Base-by-base conservation (phyloP, 1,139 yeast species). In the Arxiozyma slooffiae region DNA sequence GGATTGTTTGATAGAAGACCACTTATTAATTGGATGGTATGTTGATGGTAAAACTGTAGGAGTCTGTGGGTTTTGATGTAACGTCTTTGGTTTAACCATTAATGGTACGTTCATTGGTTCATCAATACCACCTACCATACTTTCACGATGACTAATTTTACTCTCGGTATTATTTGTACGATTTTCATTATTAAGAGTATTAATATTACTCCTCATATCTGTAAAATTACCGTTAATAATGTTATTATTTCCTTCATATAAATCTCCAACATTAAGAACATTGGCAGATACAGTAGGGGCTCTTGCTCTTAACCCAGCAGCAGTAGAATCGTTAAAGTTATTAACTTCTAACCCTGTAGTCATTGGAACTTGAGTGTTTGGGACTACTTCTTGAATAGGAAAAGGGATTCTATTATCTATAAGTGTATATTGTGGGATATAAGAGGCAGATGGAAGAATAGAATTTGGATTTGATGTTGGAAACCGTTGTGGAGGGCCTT, bases 21-120 rank as follows among this genome's bases (percentile, higher is more conserved):
- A 67, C 47, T 51, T 56, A 45, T 65, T 67, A 47, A 66, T 65
- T 16, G 70, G 70, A 47, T 66, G 65, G 47, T 65, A 66, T 1
- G 67, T 63, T n/a, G 67, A 64, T 4, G 69, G 70, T 44, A 67
- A 54, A 44, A 67, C 68, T 1, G 69, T 64, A 16, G 70, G 69
- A 0, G 70, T 67, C 50, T 61, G 66, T n/a, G 70, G 70, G 52
- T 66, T 67, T 51, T 67, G 70, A 49, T 65, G 62, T 45, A 67
- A 52, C 9, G 66, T 62, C 53, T 63, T 66, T 43, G 70, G 69
- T 49, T 63, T 63, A 37, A 67, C 67, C 60, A 65, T 58, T 52
- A 67, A 56, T 23, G 68, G 67, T 2, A 62, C 53, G 41, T 53
- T 52, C 41, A 44, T 24, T 11, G 53, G 52, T n/a, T 50, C 54